Base-by-base conservation (phyloP, 805 yeast genomes). In the Wickerhamiella hasegawae region DNA sequence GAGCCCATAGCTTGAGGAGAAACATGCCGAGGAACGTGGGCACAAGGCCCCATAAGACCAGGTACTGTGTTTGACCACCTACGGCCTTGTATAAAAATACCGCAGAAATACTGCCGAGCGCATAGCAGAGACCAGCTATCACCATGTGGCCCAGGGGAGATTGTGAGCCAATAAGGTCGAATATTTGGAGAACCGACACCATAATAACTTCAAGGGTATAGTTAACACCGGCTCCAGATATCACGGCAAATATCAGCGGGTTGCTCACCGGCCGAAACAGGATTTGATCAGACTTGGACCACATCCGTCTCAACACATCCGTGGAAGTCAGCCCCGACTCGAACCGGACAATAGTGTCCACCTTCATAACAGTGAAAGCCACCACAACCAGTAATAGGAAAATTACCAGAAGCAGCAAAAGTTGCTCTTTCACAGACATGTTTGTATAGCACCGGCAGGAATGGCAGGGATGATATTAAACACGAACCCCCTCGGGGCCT, bases 241-340 rank as follows among this genome's bases (percentile, higher is more conserved):
- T 10, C 24, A 39, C 35, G 29, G 45, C 33, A 26, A 46, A 31
- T 15, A 33, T 31, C 16, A 40, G 37, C 28, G 50, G 47, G 31
- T 29, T 28, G 16, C 12, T 12, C 3, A 44, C 40, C 24, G 49
- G 47, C 35, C 39, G 45, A 34, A 46, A 43, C n/a, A 47, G 33
- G 21, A 44, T 38, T 22, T 37, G 42, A 19, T 44, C 46, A 18
- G 49, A 36, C 21, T 44, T 42, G 15, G 52, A 39, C 52, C 52
- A 48, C 42, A 44, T 31, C 11, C 51, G 40, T 18, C 52, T 35
- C 34, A 48, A 39, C 12, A 40, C 39, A 16, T 45, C 51, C 24
- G 44, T 48, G 37, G 28, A 34, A 29, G 46, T 41, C 22, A 48
- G 37, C 18, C 52, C 52, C n/a, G 43, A 36, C 25, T 38, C 34